Percentiles rank a stretch among this genome's conserved stretches.
These are phyloP conservation scores for Leishmania gerbilli DNA, from an alignment of 208 protist species.

Conservation along the genomic window DNA sequence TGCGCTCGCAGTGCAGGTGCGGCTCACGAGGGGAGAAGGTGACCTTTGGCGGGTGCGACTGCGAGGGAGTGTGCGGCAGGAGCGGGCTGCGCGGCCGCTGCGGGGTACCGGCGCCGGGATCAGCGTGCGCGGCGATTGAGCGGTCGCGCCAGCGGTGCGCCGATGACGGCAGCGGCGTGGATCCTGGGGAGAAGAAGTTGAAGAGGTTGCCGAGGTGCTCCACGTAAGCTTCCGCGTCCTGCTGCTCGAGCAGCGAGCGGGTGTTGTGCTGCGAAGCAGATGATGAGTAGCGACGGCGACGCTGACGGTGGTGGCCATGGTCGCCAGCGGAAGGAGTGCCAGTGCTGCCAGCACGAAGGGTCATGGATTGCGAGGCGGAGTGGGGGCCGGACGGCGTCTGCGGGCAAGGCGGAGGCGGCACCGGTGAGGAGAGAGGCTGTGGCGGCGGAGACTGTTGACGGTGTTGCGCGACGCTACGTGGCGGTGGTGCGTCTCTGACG, in stretches of 20 bases:
- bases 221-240: slow-evolving; percentile 37
- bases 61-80: not conserved
- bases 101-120: not conserved
- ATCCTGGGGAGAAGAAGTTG: slow-evolving; percentile 40
- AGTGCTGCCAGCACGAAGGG: slow-evolving; percentile 1
- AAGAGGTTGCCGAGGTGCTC: slow-evolving; percentile 34
- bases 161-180: slow-evolving; percentile 36
- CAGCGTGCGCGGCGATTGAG: not conserved
- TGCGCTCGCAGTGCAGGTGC: not conserved
- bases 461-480: not conserved
- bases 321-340: not conserved
- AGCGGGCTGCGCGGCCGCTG: not conserved
- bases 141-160: slow-evolving; percentile 1
- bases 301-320: not conserved
- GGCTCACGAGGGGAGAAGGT: not conserved
- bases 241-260: slow-evolving; percentile 17
- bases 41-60: not conserved
- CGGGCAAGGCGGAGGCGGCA: not conserved
- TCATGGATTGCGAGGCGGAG: not conserved
- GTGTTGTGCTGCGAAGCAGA: slow-evolving; percentile 39
- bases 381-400: not conserved
- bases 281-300: slow-evolving; percentile 6
- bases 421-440: slow-evolving; percentile 6
- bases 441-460: not conserved
- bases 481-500: not conserved